These are phyloP conservation scores for Kockovaella imperatae DNA, from an alignment of 768 basidiomycete species.

Conservation along the genomic window DNA sequence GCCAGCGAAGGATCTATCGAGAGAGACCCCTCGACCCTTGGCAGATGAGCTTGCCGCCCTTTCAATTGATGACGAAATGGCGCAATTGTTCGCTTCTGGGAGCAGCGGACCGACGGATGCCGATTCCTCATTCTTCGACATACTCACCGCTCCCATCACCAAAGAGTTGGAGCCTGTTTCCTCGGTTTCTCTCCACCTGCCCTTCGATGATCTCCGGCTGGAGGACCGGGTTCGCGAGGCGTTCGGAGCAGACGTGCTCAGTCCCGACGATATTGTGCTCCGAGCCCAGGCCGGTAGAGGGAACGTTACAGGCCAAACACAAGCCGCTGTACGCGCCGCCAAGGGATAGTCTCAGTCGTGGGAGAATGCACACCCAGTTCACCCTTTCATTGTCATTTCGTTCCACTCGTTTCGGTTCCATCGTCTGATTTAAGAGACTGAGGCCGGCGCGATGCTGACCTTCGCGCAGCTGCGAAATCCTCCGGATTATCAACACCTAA, in stretches of 20 bases:
- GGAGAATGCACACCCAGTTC: too few species aligned
- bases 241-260: slow-evolving; percentile 51
- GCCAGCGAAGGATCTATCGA: slow-evolving; percentile 26
- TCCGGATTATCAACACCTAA: slow-evolving; percentile 26
- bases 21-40: neutral
- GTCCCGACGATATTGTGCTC: slow-evolving; percentile 78
- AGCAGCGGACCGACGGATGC: neutral
- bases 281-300: slow-evolving; percentile 23
- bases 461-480: slow-evolving; percentile 21
- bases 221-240: slow-evolving; percentile 53
- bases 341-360: too few species aligned
- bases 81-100: neutral
- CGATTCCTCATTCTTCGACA: slow-evolving; percentile 16
- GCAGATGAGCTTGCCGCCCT: neutral
- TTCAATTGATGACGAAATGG: neutral
- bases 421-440: slow-evolving; percentile 41
- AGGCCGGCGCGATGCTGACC: neutral
- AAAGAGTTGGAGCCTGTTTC: neutral
- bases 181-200: slow-evolving; percentile 15
- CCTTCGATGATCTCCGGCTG: slow-evolving; percentile 12
- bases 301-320: too few species aligned
- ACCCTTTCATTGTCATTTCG: too few species aligned
- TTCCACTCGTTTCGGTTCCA: too few species aligned
- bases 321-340: too few species aligned
- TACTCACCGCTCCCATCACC: slow-evolving; percentile 11